A percentile compares a stretch with the other conserved stretches of the same genome.
Conservation (phyloP, 768 basidiomycete species). For the Hydnomerulius pinastri region DNA sequence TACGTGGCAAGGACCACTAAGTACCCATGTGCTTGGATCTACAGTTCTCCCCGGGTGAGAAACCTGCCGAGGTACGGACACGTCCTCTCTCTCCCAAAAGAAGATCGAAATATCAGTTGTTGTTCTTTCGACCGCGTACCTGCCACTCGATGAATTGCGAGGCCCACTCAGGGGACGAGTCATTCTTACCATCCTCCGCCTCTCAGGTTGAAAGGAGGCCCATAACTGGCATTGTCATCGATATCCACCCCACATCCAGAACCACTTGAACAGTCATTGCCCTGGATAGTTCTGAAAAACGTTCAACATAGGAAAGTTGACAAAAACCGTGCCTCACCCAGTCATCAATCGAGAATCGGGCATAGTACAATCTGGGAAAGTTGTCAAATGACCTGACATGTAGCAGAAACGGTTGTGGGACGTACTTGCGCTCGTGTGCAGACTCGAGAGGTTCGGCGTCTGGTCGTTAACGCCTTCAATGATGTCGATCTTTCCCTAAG, state of each 20-base stretch:
- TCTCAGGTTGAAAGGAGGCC: conserved; percentile 31
- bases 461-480: conserved; percentile 29
- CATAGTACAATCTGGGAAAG: conserved; percentile 26
- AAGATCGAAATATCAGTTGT: conserved; percentile 35
- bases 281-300: conserved; percentile 11
- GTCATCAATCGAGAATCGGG: conserved; percentile 24
- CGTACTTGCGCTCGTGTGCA: conserved; percentile 23
- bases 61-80: conserved; percentile 35
- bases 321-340: conserved; percentile 22
- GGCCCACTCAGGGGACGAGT: neutral
- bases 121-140: conserved; percentile 38
- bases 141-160: neutral
- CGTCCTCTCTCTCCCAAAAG: conserved; percentile 39
- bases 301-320: conserved; percentile 21
- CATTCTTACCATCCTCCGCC: conserved; percentile 33
- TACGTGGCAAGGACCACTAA: neutral
- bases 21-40: conserved; percentile 21
- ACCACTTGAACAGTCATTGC: conserved; percentile 27
- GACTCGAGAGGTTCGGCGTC: conserved; percentile 22
- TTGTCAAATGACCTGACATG: neutral
- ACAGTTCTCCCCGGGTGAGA: conserved; percentile 14
- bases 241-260: conserved; percentile 32
- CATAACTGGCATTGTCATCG: conserved; percentile 27
- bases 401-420: conserved; percentile 9
- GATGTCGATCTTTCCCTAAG: conserved; percentile 14